Base-by-base conservation (phyloP, 495 filamentous ascomycete genomes). In the Penicillium fimorum region DNA sequence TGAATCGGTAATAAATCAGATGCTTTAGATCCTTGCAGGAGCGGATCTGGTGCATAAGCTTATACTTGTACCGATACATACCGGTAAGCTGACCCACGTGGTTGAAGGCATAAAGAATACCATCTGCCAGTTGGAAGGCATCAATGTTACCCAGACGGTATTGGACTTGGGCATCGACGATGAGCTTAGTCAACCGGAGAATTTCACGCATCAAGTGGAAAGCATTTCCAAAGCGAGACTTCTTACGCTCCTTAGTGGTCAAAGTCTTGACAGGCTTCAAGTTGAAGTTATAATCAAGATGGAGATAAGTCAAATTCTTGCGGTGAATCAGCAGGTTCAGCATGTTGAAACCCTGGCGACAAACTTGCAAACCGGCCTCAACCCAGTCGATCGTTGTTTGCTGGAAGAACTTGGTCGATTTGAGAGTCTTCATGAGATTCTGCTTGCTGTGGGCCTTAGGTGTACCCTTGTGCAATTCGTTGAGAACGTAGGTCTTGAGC, bases 41-140 rank as follows among this genome's bases (percentile, higher is more conserved):
- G 46, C 95, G 91, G 64, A 99, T 97, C 74, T 99, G 95, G 71
- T 99, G 95, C 95, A 99, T 99, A 35, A 99, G 82, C 79, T 99
- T 99, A 78, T 99, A 99, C 81, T 99, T 99, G 84, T 99, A 99
- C 27, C 95, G 90, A 76, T 99, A 99, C 95, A 99, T 99, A 65
- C 95, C 95, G 25, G 95, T 99, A 50, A 99, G 78, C 74, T 99
- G 95, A 48, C 95, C 95, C 54, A 99, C 95, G 63, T 99, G 95
- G 75, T 99, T 99, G 80, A 99, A 97, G 29, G 95, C 95, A 67
- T 97, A 99, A 10, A 97, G 80, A 53, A 99, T 99, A 71, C 95
- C 95, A 70, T 99, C 95, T 4, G 95, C 95, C 52, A 99, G 86
- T 69, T 99, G 95, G 79, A 97, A 99, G 32, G 95, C 95, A 69